These are phyloP conservation scores for Sphagnum fallax DNA, from an alignment of 228 moss, liverwort and hornwort genomes.

Conservation along the genomic window DNA sequence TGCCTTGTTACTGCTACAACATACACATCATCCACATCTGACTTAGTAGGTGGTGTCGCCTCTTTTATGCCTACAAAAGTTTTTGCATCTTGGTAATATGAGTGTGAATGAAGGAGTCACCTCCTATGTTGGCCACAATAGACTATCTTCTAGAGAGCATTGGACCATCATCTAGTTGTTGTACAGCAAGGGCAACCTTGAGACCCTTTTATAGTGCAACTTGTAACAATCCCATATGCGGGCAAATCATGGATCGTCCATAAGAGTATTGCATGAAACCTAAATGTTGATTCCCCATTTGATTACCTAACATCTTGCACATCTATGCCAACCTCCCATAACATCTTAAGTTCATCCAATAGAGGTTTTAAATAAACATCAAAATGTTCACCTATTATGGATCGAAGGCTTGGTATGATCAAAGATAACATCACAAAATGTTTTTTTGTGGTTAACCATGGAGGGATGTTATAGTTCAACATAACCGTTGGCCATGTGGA, in stretches of 20 bases:
- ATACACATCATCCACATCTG: too few relatives aligned
- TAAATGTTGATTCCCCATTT: too few relatives aligned
- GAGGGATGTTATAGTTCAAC: constrained; percentile 1
- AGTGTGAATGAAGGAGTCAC: too few relatives aligned
- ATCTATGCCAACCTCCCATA: background rate
- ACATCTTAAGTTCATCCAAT: background rate
- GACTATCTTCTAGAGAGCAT: too few relatives aligned
- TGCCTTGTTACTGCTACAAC: too few relatives aligned
- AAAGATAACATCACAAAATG: background rate
- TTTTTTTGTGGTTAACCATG: background rate
- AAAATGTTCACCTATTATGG: background rate
- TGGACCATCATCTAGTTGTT: too few relatives aligned
- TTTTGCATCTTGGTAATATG: too few relatives aligned
- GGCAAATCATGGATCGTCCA: background rate
- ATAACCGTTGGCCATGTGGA: background rate
- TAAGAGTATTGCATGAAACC: background rate
- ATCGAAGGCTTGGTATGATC: background rate
- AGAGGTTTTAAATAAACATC: background rate
- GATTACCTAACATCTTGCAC: too few relatives aligned
- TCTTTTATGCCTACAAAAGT: too few relatives aligned
- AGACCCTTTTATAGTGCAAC: background rate
- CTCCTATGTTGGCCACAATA: too few relatives aligned
- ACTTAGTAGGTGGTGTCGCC: too few relatives aligned
- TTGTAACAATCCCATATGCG: background rate
- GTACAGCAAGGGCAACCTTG: too few relatives aligned